Conservation (phyloP, 2,329 filamentous ascomycete species). For the Fusarium bactridioides region DNA sequence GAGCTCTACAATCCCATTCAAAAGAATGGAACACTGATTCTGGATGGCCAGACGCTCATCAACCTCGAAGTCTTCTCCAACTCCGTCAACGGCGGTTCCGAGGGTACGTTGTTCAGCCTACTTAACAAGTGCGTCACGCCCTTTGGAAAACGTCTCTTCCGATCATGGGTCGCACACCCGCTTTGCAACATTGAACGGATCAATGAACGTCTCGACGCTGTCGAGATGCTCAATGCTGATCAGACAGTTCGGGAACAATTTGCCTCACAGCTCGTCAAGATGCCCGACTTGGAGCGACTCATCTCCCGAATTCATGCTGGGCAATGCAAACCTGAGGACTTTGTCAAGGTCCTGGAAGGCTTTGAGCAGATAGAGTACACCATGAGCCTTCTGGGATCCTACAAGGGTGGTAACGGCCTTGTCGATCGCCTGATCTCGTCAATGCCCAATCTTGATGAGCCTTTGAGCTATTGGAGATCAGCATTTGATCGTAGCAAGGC, state of each 20-base stretch:
- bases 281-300: conserved; percentile 92
- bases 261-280: conserved; percentile 83
- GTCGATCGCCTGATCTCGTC: conserved; percentile 82
- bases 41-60: conserved; percentile 95
- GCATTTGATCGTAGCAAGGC: conserved; percentile 88
- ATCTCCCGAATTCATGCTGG: conserved; percentile 95
- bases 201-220: conserved; percentile 92
- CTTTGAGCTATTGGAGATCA: conserved; percentile 85
- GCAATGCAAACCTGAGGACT: conserved; percentile 89
- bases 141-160: conserved; percentile 94
- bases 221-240: conserved; percentile 90
- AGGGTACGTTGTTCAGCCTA: conserved; percentile 89
- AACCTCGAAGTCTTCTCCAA: conserved; percentile 98
- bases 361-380: conserved; percentile 99
- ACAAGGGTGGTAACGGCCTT: conserved; percentile 80
- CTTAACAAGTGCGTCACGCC: conserved; percentile 95
- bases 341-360: conserved; percentile 90
- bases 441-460: conserved; percentile 83
- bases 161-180: conserved; percentile 97
- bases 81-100: conserved; percentile 81
- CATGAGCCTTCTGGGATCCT: conserved; percentile 78
- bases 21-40: conserved; percentile 87
- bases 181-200: conserved; percentile 86
- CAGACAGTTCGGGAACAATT: conserved; percentile 84
- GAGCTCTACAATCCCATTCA: conserved; percentile 90